Base-by-base conservation (phyloP, 164 flowering plant species). In the Magnolia sinica region DNA sequence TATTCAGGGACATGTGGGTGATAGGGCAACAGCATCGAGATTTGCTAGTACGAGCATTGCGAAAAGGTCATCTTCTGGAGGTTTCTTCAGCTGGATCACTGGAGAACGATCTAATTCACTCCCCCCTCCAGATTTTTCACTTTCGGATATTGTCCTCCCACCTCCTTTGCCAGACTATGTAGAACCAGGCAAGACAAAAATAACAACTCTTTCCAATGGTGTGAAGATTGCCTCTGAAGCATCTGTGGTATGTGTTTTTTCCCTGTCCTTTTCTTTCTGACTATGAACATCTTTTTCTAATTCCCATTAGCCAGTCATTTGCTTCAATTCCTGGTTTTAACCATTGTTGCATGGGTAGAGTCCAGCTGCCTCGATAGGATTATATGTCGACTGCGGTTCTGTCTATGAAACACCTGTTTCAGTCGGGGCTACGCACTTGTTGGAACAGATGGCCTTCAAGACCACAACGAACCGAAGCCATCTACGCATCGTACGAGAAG, bases 151-250 rank as follows among this genome's bases (percentile, higher is more conserved):
- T 58, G 65, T 80, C 0, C 81, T 88, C 16, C 90, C 96, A 18
- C 91, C 95, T 73, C 73, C 94, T 22, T 83, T 96, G 50, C 98
- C 97, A 3, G 98, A 96, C 76, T 80, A 79, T 77, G 90, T 94
- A 74, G 91, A 94, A 77, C 94, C 92, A 10, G 85, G 85, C 31
- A 87, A 87, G 85, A 91, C 94, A 66, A 84, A 87, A 86, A 87
- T 94, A 71, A 90, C 97, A 23, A 91, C 93, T 23, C 94, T 96
- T 22, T 81, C 92, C 7, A 94, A 92, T 87, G 98, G 98, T 50
- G 80, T 92, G 77, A 89, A 78, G 78, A 83, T 96, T 19, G 99
- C 99, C 45, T 94, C 98, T 0, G 95, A 94, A 80, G 74, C 91
- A 51, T 89, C 97, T 4, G 13, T 80, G 82, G 99, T 96, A 87